phyloP scores from a whole-genome alignment of 129 eudicot genomes.

The Mikania micrantha region DNA sequence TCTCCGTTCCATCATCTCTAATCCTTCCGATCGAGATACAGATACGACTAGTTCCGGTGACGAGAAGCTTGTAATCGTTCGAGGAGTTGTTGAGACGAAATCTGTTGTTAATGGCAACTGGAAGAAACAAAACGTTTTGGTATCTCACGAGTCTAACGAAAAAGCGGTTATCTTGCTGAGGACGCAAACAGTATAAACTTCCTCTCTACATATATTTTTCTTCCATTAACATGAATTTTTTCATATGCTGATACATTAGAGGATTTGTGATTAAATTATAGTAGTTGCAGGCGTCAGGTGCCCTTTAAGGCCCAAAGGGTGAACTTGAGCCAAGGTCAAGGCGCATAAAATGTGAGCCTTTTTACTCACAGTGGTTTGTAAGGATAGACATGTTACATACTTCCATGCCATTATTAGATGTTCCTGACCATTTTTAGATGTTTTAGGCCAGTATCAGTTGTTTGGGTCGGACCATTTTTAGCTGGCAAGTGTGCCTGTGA shows the following conservation, averaged over 20 bases:
- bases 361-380: no score
- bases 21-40: constrained; percentile 16
- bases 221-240: background rate
- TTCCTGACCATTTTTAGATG: no score
- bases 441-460: no score
- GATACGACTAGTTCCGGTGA: constrained; percentile 16
- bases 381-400: no score
- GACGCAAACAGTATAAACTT: constrained; percentile 46
- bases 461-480: no score
- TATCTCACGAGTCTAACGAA: constrained; percentile 59
- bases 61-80: constrained; percentile 49
- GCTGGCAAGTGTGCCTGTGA: no score
- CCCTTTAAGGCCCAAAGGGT: no score
- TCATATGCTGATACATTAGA: background rate
- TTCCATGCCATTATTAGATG: no score
- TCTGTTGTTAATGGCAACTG: constrained; percentile 46
- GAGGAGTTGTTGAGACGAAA: constrained; percentile 65
- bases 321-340: no score
- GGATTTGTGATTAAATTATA: constrained; percentile 5
- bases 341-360: no score
- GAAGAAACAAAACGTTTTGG: constrained; percentile 42
- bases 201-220: background rate
- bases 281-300: no score
- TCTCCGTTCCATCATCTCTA: constrained; percentile 56
- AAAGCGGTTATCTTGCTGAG: constrained; percentile 61